Conservation (phyloP, 2,329 filamentous ascomycete species). For the Knoxdaviesia proteae region DNA sequence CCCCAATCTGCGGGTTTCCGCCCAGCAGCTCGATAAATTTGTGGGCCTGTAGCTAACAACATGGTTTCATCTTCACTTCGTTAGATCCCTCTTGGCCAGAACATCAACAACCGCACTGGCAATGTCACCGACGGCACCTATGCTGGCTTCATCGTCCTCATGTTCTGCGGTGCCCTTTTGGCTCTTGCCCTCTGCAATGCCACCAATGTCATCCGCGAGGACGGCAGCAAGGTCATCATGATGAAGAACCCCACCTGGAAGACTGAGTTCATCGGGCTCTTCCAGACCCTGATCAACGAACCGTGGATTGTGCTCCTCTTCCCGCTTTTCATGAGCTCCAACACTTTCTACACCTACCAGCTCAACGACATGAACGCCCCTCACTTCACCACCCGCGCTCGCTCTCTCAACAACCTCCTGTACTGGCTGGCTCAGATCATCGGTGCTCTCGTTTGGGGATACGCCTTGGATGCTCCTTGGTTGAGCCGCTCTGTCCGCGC, state of each 20-base stretch:
- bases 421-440: conserved; percentile 66
- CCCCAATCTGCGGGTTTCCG: background rate
- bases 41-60: conserved; percentile 1
- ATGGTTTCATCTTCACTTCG: background rate
- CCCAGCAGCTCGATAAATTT: background rate
- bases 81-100: conserved; percentile 49
- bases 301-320: conserved; percentile 55
- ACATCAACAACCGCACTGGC: conserved; percentile 33
- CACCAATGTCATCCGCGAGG: conserved; percentile 48
- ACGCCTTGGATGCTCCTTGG: conserved; percentile 38
- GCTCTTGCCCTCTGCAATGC: conserved; percentile 53
- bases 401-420: conserved; percentile 53
- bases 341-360: conserved; percentile 36
- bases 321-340: conserved; percentile 32
- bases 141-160: conserved; percentile 70
- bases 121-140: conserved; percentile 63
- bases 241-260: conserved; percentile 85
- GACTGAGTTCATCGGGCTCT: conserved; percentile 57
- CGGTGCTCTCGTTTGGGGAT: conserved; percentile 53
- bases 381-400: conserved; percentile 31
- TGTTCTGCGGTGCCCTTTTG: conserved; percentile 48
- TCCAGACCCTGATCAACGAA: conserved; percentile 48
- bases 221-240: conserved; percentile 61
- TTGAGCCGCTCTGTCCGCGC: conserved; percentile 47
- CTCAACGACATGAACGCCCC: conserved; percentile 32